phyloP scores from a whole-genome alignment of 2,329 filamentous ascomycete genomes.

The Coniochaeta prunicola region DNA sequence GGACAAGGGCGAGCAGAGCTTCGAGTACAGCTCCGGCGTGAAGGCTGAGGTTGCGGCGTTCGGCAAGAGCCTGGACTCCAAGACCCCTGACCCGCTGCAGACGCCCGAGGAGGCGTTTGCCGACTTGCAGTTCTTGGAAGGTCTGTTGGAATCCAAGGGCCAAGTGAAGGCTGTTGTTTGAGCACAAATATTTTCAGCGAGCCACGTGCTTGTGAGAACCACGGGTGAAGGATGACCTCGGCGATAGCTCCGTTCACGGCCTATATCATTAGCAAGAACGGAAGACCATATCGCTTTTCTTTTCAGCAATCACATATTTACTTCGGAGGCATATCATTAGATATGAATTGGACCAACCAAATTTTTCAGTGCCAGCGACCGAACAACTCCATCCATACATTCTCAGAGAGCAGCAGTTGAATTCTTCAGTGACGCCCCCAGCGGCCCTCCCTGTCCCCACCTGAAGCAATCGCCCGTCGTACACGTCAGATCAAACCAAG shows the following conservation, averaged over 20 bases:
- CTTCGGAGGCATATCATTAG: too few species aligned
- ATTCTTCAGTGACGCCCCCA: background rate
- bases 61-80: constrained; percentile 11
- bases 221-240: too few species aligned
- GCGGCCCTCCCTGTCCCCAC: constrained; percentile 24
- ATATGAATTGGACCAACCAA: too few species aligned
- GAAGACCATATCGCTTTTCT: too few species aligned
- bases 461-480: constrained; percentile 22
- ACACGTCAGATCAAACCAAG: constrained; percentile 29
- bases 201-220: too few species aligned
- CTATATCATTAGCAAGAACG: too few species aligned
- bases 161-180: background rate
- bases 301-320: too few species aligned
- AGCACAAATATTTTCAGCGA: too few species aligned
- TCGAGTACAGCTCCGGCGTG: constrained; percentile 11
- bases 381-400: background rate
- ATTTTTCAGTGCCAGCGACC: too few species aligned
- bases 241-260: too few species aligned
- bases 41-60: constrained; percentile 16
- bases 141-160: constrained; percentile 10
- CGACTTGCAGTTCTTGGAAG: constrained; percentile 16
- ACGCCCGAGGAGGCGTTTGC: constrained; percentile 15
- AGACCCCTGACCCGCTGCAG: constrained; percentile 12
- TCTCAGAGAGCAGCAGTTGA: background rate
- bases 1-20: constrained; percentile 4